Percentiles rank a stretch among this genome's conserved stretches.
phyloP scores from a whole-genome alignment of 306 rosid species.

The Medicago arabica region DNA sequence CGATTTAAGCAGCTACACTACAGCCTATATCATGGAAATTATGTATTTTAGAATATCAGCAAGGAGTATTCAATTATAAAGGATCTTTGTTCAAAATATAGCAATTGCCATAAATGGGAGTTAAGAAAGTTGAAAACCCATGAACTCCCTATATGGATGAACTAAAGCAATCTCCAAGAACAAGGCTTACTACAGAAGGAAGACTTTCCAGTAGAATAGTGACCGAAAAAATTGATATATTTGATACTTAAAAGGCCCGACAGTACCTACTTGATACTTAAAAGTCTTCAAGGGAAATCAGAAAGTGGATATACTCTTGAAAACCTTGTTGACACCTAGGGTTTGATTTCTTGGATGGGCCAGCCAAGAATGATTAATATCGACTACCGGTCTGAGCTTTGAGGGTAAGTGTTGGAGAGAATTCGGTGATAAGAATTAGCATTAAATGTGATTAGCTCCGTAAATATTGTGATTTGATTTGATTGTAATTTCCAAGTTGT shows the following conservation, averaged over 20 bases:
- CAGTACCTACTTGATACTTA: not conserved
- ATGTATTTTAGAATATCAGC: no score
- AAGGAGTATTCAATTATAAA: not conserved
- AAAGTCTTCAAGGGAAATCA: not conserved
- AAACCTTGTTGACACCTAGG: not conserved
- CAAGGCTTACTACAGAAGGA: not conserved
- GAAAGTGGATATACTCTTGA: not conserved
- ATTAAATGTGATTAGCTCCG: not conserved
- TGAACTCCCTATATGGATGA: not conserved
- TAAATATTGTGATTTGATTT: not conserved
- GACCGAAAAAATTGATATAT: not conserved
- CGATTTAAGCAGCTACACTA: no score
- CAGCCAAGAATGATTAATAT: not conserved
- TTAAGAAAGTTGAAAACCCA: not conserved
- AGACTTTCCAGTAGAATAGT: not conserved
- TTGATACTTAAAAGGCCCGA: not conserved
- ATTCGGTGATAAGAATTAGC: not conserved
- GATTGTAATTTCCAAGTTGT: slow-evolving; percentile 5
- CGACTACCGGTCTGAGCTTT: not conserved
- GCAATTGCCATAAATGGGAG: not conserved
- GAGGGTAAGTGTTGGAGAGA: not conserved
- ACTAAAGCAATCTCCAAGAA: not conserved
- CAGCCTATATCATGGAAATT: no score
- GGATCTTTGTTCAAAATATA: not conserved
- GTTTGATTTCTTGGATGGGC: not conserved